Percentiles rank a stretch among this genome's conserved stretches.
Conservation (phyloP, 495 filamentous ascomycete species). For the Rhizodiscina lignyota region DNA sequence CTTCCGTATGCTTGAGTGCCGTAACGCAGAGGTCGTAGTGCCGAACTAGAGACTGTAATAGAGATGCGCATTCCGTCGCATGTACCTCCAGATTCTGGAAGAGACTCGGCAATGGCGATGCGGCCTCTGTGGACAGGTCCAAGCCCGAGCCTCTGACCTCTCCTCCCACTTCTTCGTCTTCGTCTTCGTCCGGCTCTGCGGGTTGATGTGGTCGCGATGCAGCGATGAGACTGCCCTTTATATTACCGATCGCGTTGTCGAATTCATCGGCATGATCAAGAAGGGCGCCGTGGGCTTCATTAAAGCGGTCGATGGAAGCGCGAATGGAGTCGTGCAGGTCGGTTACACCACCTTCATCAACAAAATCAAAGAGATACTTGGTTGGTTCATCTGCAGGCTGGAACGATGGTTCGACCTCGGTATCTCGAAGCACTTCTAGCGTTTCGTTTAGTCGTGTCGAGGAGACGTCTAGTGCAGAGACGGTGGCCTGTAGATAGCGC, state of each 20-base stretch:
- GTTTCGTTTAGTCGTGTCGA: constrained; percentile 56
- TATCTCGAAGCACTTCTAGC: constrained; percentile 49
- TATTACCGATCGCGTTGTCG: constrained; percentile 8
- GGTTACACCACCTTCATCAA: constrained; percentile 67
- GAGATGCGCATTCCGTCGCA: constrained; percentile 67
- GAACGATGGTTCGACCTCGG: constrained; percentile 57
- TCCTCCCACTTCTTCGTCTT: neutral
- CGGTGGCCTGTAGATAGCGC: constrained; percentile 25
- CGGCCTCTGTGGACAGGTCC: constrained; percentile 3
- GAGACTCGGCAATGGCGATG: constrained; percentile 43
- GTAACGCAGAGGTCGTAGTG: constrained; percentile 94
- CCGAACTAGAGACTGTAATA: constrained; percentile 64
- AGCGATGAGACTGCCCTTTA: constrained; percentile 12
- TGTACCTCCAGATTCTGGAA: constrained; percentile 59
- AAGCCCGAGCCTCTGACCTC: neutral
- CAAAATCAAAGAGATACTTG: constrained; percentile 72
- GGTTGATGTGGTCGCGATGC: too few species aligned
- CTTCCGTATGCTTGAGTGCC: constrained; percentile 84
- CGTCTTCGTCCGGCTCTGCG: constrained; percentile 1
- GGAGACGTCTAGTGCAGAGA: constrained; percentile 57
- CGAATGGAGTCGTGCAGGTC: constrained; percentile 48
- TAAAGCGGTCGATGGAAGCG: constrained; percentile 37
- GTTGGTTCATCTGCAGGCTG: constrained; percentile 47
- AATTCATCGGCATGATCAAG: constrained; percentile 12
- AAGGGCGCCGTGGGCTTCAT: constrained; percentile 14